A percentile compares a stretch with the other conserved stretches of the same genome.
Conservation (phyloP, 306 rosid genomes). For the Glycyrrhiza uralensis region DNA sequence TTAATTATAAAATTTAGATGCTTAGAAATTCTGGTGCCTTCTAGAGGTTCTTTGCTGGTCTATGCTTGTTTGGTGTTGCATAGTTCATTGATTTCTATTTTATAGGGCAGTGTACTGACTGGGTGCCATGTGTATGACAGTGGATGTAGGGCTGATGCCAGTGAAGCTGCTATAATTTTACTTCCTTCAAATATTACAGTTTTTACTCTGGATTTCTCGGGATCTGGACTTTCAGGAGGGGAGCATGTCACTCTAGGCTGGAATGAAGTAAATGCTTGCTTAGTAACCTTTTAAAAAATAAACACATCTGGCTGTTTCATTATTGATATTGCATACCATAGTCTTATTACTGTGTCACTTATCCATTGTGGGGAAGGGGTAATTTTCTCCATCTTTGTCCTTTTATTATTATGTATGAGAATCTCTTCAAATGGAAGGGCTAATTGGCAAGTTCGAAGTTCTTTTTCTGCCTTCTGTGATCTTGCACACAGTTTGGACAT, state of each 20-base stretch:
- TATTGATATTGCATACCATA: constrained; percentile 6
- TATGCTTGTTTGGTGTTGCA: neutral
- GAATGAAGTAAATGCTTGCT: constrained; percentile 70
- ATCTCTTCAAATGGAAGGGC: neutral
- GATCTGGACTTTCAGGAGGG: constrained; percentile 97
- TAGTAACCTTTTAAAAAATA: constrained; percentile 14
- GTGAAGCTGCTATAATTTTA: constrained; percentile 96
- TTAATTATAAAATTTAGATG: neutral
- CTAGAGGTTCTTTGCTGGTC: neutral
- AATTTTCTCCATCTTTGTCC: neutral
- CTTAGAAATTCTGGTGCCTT: neutral
- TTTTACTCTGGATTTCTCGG: constrained; percentile 93
- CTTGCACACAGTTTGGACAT: neutral
- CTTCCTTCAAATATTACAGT: constrained; percentile 95
- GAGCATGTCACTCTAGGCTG: constrained; percentile 96
- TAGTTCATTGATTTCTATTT: constrained; percentile 15
- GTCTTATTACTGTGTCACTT: constrained; percentile 11
- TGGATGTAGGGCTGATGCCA: constrained; percentile 98
- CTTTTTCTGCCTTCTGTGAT: neutral
- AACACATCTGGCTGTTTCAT: neutral
- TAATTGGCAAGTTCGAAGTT: neutral
- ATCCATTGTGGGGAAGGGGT: neutral
- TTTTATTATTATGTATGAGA: neutral
- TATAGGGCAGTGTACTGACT: constrained; percentile 35
- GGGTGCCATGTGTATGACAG: constrained; percentile 50